These are phyloP conservation scores for Malus fusca DNA, from an alignment of 306 rosid species.

Conservation along the genomic window DNA sequence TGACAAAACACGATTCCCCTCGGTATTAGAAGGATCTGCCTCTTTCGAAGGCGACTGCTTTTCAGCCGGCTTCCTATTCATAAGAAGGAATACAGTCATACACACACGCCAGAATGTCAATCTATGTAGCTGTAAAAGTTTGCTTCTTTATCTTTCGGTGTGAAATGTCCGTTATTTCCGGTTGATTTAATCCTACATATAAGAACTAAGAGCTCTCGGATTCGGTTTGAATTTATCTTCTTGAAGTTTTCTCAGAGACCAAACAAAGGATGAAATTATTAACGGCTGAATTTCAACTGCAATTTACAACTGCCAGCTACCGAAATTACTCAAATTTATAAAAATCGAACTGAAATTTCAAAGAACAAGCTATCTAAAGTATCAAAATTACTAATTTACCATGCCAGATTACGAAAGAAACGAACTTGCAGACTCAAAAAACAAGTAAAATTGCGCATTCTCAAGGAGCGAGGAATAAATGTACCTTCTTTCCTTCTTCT, in stretches of 20 bases:
- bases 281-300: neutral
- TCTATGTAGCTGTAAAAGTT: neutral
- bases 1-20: constrained; percentile 22
- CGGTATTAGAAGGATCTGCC: constrained; percentile 27
- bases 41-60: constrained; percentile 21
- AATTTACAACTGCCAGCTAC: neutral
- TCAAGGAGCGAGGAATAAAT: neutral
- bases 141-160: neutral
- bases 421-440: neutral
- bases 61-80: constrained; percentile 41
- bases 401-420: neutral
- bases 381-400: neutral
- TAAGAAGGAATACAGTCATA: neutral
- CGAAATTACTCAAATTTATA: neutral
- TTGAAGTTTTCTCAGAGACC: neutral
- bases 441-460: neutral
- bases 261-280: neutral
- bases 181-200: neutral
- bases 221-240: neutral
- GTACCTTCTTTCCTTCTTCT: constrained; percentile 15
- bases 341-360: neutral
- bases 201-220: neutral
- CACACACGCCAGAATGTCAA: neutral
- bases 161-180: neutral
- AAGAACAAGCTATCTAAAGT: neutral